A percentile compares a stretch with the other conserved stretches of the same genome.
phyloP scores from a whole-genome alignment of 2,329 filamentous ascomycete genomes.

The Hypoxylon rubiginosum region DNA sequence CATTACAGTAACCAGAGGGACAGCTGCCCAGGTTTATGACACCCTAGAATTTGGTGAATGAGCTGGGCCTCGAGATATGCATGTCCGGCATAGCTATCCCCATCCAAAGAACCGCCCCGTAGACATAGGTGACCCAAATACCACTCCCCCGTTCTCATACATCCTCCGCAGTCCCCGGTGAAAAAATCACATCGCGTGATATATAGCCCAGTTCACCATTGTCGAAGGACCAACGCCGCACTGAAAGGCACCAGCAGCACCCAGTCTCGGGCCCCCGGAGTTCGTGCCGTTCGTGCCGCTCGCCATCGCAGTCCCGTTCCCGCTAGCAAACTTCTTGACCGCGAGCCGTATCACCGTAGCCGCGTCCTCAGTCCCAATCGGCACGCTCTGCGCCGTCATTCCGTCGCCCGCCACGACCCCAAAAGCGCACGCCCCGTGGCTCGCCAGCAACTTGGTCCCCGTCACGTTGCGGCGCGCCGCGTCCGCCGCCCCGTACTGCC shows the following conservation, averaged over 20 bases:
- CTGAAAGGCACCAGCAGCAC: slow-evolving; percentile 14
- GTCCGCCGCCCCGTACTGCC: slow-evolving; percentile 5
- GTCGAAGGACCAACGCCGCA: slow-evolving; percentile 1
- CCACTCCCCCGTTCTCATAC: not conserved
- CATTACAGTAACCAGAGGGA: too few species aligned
- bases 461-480: slow-evolving; percentile 1
- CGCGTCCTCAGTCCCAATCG: slow-evolving; percentile 13
- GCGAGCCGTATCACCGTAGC: slow-evolving; percentile 1
- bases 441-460: not conserved
- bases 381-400: not conserved
- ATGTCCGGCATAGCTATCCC: too few species aligned
- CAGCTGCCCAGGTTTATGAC: too few species aligned
- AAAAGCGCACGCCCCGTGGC: slow-evolving; percentile 23
- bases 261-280: not conserved
- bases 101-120: too few species aligned
- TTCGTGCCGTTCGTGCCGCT: not conserved
- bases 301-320: not conserved
- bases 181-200: not conserved
- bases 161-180: not conserved
- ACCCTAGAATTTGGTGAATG: too few species aligned
- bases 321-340: slow-evolving; percentile 1
- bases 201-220: slow-evolving; percentile 28
- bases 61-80: too few species aligned
- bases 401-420: slow-evolving; percentile 7
- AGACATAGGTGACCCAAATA: not conserved